Evolutionary conservation across 768 basidiomycete genomes (phyloP).

Genomic region (Lactarius quietus): DNA sequence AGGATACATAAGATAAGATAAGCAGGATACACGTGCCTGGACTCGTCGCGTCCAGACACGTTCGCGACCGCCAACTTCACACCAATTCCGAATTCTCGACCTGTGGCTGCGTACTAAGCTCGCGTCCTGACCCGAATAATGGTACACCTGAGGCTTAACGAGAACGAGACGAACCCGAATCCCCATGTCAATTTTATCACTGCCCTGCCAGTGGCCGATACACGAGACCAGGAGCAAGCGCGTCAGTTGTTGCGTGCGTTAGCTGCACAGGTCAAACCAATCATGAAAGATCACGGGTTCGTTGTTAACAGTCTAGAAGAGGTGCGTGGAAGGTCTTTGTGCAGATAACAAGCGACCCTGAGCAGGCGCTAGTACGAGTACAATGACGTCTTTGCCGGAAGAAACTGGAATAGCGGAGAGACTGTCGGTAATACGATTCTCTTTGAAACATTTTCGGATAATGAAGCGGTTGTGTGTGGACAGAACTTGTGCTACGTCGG

Average conservation of each 20-base stretch:
- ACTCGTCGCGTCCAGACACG: not conserved
- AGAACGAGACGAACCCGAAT: slow-evolving; percentile 68
- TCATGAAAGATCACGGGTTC: slow-evolving; percentile 81
- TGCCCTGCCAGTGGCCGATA: slow-evolving; percentile 44
- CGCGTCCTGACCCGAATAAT: slow-evolving; percentile 35
- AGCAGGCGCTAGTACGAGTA: slow-evolving; percentile 58
- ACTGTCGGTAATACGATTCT: slow-evolving; percentile 51
- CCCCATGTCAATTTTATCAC: slow-evolving; percentile 74
- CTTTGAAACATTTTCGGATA: slow-evolving; percentile 13
- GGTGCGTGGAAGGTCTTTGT: slow-evolving; percentile 41
- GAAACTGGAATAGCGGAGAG: slow-evolving; percentile 85
- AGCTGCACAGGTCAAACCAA: slow-evolving; percentile 77
- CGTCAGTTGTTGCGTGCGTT: slow-evolving; percentile 70
- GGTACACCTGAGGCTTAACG: slow-evolving; percentile 75
- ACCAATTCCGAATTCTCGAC: slow-evolving; percentile 1
- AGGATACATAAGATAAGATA: slow-evolving; percentile 13
- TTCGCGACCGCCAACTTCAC: not conserved
- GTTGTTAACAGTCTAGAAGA: slow-evolving; percentile 77
- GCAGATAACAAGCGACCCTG: not conserved
- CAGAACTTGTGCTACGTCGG: slow-evolving; percentile 73
- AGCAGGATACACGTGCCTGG: not conserved
- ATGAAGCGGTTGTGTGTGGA: not conserved
- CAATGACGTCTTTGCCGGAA: slow-evolving; percentile 73
- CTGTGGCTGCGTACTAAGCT: not conserved
- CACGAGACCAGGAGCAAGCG: slow-evolving; percentile 55